Percentiles rank a stretch among this genome's conserved stretches.
Evolutionary conservation across 805 yeast genomes (phyloP).

Genomic region (Candida boidinii): DNA sequence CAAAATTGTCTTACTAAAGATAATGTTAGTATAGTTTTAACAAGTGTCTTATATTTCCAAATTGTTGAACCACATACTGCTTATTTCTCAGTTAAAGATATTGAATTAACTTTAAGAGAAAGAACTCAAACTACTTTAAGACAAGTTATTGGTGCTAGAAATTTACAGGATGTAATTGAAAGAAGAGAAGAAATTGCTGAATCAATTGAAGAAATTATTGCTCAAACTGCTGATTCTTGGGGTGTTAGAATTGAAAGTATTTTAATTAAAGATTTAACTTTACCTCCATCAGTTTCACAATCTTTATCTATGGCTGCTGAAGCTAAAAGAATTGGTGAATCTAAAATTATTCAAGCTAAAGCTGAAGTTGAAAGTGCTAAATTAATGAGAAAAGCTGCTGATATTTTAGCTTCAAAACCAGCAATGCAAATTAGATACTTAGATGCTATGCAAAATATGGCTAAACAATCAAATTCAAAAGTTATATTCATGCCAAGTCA

Average conservation of each 20-base stretch:
- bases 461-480: slow-evolving; percentile 50
- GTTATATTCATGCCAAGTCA: slow-evolving; percentile 66
- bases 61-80: slow-evolving; percentile 64
- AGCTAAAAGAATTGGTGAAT: slow-evolving; percentile 67
- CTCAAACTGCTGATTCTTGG: slow-evolving; percentile 59
- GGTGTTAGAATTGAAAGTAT: slow-evolving; percentile 63
- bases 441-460: slow-evolving; percentile 75
- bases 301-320: slow-evolving; percentile 69
- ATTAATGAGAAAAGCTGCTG: slow-evolving; percentile 73
- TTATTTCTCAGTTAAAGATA: slow-evolving; percentile 44
- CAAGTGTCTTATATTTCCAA: slow-evolving; percentile 61
- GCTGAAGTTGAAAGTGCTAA: slow-evolving; percentile 73
- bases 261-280: slow-evolving; percentile 54
- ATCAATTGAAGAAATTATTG: slow-evolving; percentile 51
- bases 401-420: slow-evolving; percentile 62
- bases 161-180: slow-evolving; percentile 64
- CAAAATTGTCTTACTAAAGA: slow-evolving; percentile 66
- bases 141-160: slow-evolving; percentile 61
- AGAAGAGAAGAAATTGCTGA: slow-evolving; percentile 65
- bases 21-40: slow-evolving; percentile 52
- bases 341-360: slow-evolving; percentile 64
- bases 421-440: slow-evolving; percentile 74
- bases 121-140: slow-evolving; percentile 67
- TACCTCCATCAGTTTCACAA: slow-evolving; percentile 46
- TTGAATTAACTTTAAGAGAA: slow-evolving; percentile 47